Percentiles rank a stretch among this genome's conserved stretches.
Conservation (phyloP, 805 yeast genomes). For the Ogataea siamensis region DNA sequence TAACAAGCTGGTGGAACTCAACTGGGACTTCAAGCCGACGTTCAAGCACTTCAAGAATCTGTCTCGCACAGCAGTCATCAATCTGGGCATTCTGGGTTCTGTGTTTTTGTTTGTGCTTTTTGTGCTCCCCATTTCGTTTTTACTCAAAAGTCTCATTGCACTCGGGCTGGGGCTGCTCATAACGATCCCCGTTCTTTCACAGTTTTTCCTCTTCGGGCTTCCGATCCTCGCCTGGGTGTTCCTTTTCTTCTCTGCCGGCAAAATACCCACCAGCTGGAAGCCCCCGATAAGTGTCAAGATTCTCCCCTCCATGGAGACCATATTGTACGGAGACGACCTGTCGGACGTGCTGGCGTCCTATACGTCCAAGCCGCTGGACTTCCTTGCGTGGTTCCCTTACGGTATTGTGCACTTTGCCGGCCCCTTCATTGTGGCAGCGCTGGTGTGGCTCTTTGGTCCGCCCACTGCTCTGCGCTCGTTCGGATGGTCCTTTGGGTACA, state of each 20-base stretch:
- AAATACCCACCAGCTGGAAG: slow-evolving; percentile 69
- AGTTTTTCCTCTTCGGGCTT: slow-evolving; percentile 77
- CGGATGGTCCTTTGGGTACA: slow-evolving; percentile 90
- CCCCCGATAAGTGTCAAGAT: slow-evolving; percentile 89
- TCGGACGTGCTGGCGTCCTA: slow-evolving; percentile 78
- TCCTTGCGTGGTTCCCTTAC: slow-evolving; percentile 94
- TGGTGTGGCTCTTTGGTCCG: slow-evolving; percentile 83
- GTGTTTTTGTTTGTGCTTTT: slow-evolving; percentile 59
- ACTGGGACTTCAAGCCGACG: slow-evolving; percentile 22
- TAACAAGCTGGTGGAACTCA: slow-evolving; percentile 22
- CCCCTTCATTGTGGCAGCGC: slow-evolving; percentile 80
- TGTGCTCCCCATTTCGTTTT: slow-evolving; percentile 53
- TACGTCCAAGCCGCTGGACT: slow-evolving; percentile 62
- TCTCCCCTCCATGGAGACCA: slow-evolving; percentile 88
- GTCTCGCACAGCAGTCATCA: slow-evolving; percentile 41
- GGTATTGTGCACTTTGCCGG: slow-evolving; percentile 84
- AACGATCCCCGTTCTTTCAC: slow-evolving; percentile 71
- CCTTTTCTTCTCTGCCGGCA: slow-evolving; percentile 72
- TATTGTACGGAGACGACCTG: slow-evolving; percentile 86
- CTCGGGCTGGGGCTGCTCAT: slow-evolving; percentile 48
- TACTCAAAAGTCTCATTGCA: slow-evolving; percentile 34
- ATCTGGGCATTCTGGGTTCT: slow-evolving; percentile 37
- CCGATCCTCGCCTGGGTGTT: slow-evolving; percentile 88
- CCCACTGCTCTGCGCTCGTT: slow-evolving; percentile 80
- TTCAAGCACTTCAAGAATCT: slow-evolving; percentile 22